Base-by-base conservation (phyloP, 352 stramenopile species). In the Phytophthora pluvialis region DNA sequence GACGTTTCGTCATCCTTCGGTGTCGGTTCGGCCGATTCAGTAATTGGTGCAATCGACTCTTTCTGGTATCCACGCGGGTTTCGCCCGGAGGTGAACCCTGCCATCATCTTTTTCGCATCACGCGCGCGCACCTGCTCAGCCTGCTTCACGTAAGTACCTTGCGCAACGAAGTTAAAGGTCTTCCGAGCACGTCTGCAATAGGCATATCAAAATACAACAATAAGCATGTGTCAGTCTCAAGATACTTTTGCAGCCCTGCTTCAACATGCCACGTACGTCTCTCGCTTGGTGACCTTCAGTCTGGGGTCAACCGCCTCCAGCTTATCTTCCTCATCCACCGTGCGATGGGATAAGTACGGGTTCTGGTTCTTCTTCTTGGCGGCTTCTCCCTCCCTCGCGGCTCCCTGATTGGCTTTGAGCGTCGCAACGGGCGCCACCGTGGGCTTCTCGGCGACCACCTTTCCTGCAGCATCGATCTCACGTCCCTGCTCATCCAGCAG, bases 21-120 rank as follows among this genome's bases (percentile, higher is more conserved):
- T 0, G 47, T 55, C 12, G 52, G 26, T 3, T 73, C 67, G 9
- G 33, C 39, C 18, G 60, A 4, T 58, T 94, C 86, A 46, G 91
- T 83, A 26, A 95, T 68, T 8, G 83, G 29, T 1, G 83, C 82
- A 28, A 95, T 93, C 16, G 80, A 68, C 39, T 94, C 85, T 44
- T 95, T 94, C 53, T 93, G 78, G 52, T 95, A 95, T 40, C 78
- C 87, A 39, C 86, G 82, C 21, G 87, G 87, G 50, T 95, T 95
- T 7, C 87, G 72, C 0, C 87, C 87, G 0, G 87, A 95, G 13
- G 85, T 94, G 58, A 95, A 95, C n/a, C 87, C 87, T 31, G 85
- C 85, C 42, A 95, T 81, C 85, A 95, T 94, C 51, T 92, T 94
- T 69, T 94, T 94, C 4, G 87, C 85, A 31, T 95, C 87, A 44